These are phyloP conservation scores for Multifurca ochricompacta DNA, from an alignment of 768 basidiomycete species.

Conservation along the genomic window DNA sequence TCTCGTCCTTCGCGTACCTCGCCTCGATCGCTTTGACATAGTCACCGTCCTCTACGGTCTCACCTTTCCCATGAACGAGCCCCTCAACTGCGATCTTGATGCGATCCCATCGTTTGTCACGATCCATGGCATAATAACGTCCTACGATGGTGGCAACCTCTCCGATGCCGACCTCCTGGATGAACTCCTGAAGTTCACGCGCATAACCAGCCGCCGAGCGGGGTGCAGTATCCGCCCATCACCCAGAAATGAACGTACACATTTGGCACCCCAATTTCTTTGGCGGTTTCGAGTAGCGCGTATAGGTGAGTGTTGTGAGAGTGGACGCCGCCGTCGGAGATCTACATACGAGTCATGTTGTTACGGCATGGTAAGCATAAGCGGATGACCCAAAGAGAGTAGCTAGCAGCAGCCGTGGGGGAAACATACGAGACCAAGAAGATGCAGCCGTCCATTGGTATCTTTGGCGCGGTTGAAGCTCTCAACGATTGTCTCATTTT, in stretches of 20 bases:
- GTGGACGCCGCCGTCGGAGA: constrained; percentile 96
- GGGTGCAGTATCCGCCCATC: constrained; percentile 95
- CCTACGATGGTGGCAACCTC: constrained; percentile 81
- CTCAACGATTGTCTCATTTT: constrained; percentile 62
- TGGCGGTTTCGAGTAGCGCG: constrained; percentile 85
- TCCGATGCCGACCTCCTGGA: constrained; percentile 68
- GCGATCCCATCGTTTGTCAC: constrained; percentile 95
- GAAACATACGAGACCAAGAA: constrained; percentile 73
- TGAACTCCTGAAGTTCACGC: constrained; percentile 68
- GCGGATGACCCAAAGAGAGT: neutral
- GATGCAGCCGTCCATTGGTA: constrained; percentile 75
- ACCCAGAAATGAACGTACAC: constrained; percentile 91
- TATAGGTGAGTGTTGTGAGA: constrained; percentile 89
- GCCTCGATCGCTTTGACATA: constrained; percentile 59
- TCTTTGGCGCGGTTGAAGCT: constrained; percentile 74
- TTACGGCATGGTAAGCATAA: constrained; percentile 2
- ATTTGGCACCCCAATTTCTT: constrained; percentile 74
- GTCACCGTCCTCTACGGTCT: constrained; percentile 50
- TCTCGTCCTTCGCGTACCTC: constrained; percentile 78
- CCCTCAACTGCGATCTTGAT: constrained; percentile 85
- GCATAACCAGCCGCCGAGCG: constrained; percentile 72
- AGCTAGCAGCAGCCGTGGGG: too few relatives aligned
- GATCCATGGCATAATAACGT: constrained; percentile 95
- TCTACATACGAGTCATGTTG: constrained; percentile 32
- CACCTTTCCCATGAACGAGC: constrained; percentile 54